Percentiles rank a stretch among this genome's conserved stretches.
These are phyloP conservation scores for Daedaleopsis nitida DNA, from an alignment of 768 basidiomycete genomes.

Conservation along the genomic window DNA sequence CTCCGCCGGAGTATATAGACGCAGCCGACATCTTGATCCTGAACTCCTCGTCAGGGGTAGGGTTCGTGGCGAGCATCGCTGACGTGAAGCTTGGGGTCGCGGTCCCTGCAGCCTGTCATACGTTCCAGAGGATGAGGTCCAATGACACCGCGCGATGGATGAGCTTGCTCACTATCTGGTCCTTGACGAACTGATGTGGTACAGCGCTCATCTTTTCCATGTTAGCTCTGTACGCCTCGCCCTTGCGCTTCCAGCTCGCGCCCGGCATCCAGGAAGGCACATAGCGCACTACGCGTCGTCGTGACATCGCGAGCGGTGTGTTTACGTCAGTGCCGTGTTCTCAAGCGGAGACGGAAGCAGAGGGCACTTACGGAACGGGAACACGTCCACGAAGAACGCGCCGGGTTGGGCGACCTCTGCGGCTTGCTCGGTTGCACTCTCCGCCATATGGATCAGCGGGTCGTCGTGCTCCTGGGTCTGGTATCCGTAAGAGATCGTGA, in stretches of 20 bases:
- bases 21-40: slow-evolving; percentile 61
- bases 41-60: slow-evolving; percentile 56
- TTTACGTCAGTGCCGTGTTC: too few relatives aligned
- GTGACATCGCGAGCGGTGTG: background rate
- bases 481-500: slow-evolving; percentile 33
- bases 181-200: slow-evolving; percentile 36
- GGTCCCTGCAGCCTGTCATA: slow-evolving; percentile 19
- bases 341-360: background rate
- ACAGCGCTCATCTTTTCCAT: slow-evolving; percentile 19
- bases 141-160: background rate
- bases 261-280: slow-evolving; percentile 46
- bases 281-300: slow-evolving; percentile 13
- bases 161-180: slow-evolving; percentile 31
- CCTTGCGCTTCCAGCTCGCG: slow-evolving; percentile 37
- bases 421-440: slow-evolving; percentile 25
- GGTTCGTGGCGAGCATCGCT: slow-evolving; percentile 33
- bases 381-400: slow-evolving; percentile 35
- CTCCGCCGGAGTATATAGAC: slow-evolving; percentile 17
- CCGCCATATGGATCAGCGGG: slow-evolving; percentile 22
- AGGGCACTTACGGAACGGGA: slow-evolving; percentile 33
- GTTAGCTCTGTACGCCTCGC: slow-evolving; percentile 28
- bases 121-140: background rate
- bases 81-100: slow-evolving; percentile 25
- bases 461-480: slow-evolving; percentile 23
- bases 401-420: slow-evolving; percentile 32